Evolutionary conservation across 306 rosid species (phyloP).

Genomic region (Crataegus laevigata): DNA sequence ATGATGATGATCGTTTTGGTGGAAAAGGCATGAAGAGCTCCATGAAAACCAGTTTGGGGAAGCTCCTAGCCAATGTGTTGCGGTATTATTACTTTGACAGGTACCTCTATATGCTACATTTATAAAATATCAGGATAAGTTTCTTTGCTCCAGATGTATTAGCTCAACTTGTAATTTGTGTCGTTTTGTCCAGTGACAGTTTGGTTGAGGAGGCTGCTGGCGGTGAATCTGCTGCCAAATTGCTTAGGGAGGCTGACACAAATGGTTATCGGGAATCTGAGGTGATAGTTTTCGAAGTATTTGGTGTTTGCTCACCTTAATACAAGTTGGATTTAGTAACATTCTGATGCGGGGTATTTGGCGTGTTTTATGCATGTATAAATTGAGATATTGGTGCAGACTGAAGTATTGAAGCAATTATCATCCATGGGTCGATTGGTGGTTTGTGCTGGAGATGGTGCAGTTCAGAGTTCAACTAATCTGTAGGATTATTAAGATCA

Average conservation of each 20-base stretch:
- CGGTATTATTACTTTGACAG: constrained; percentile 92
- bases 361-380: neutral
- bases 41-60: constrained; percentile 57
- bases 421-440: constrained; percentile 92
- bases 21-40: constrained; percentile 66
- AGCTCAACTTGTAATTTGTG: constrained; percentile 18
- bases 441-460: constrained; percentile 87
- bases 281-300: constrained; percentile 31
- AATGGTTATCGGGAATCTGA: constrained; percentile 53
- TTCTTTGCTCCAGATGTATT: constrained; percentile 1
- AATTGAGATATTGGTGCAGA: constrained; percentile 50
- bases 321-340: neutral
- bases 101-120: constrained; percentile 21
- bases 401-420: constrained; percentile 87
- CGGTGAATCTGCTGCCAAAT: constrained; percentile 49
- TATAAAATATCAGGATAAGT: constrained; percentile 1
- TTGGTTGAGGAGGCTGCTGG: constrained; percentile 86
- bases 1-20: neutral
- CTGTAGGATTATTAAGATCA: constrained; percentile 45
- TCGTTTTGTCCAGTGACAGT: constrained; percentile 46
- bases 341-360: no score
- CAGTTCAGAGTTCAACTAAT: constrained; percentile 75
- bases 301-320: constrained; percentile 14
- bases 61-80: constrained; percentile 63
- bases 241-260: constrained; percentile 47